Conservation (phyloP, 768 basidiomycete genomes). For the Russula olivacea region DNA sequence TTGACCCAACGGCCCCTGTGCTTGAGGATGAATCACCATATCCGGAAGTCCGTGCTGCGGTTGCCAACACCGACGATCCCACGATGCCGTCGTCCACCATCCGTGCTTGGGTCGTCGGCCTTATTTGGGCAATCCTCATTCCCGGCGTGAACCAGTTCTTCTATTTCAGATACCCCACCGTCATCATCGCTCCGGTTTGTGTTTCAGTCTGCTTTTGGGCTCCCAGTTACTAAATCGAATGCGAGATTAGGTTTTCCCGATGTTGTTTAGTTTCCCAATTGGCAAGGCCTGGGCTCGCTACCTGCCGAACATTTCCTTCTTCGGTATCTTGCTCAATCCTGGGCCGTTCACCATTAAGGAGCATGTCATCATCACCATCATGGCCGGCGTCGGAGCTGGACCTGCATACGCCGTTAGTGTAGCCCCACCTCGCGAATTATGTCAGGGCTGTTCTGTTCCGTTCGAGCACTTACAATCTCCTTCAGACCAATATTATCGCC, state of each 20-base stretch:
- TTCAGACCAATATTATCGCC: constrained; percentile 39
- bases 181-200: constrained; percentile 30
- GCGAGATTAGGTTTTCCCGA: constrained; percentile 47
- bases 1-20: constrained; percentile 29
- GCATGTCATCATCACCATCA: constrained; percentile 49
- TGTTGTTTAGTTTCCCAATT: constrained; percentile 61
- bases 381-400: constrained; percentile 35
- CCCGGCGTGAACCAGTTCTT: constrained; percentile 78
- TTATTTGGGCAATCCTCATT: constrained; percentile 50
- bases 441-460: neutral
- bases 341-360: constrained; percentile 75
- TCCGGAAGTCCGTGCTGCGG: constrained; percentile 49
- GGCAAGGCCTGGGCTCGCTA: constrained; percentile 53
- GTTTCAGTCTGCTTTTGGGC: neutral
- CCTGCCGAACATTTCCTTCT: constrained; percentile 47
- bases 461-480: neutral
- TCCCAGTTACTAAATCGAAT: constrained; percentile 5
- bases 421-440: neutral
- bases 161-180: constrained; percentile 58
- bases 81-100: constrained; percentile 35
- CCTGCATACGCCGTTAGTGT: constrained; percentile 33
- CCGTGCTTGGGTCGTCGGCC: constrained; percentile 37
- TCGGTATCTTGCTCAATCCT: constrained; percentile 52
- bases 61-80: constrained; percentile 45
- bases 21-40: constrained; percentile 48